phyloP scores from a whole-genome alignment of 139 green algal genomes.

The Chlorella sp. region DNA sequence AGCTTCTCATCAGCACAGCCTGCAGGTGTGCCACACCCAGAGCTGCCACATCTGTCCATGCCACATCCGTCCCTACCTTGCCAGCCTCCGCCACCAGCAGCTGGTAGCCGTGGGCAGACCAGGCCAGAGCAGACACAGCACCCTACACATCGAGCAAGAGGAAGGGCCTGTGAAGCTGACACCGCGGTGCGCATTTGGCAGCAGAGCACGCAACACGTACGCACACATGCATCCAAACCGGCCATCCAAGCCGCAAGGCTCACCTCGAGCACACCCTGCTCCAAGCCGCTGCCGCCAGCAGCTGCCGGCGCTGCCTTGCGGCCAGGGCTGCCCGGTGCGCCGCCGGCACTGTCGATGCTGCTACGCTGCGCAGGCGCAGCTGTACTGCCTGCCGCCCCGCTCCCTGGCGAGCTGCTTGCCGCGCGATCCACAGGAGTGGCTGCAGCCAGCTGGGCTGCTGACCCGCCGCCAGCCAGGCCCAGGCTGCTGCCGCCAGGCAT shows the following conservation, averaged over 20 bases:
- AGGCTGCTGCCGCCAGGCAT: not conserved
- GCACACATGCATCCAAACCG: not conserved
- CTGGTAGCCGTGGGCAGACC: conserved; percentile 66
- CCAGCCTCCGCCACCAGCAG: conserved; percentile 60
- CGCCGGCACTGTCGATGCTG: not conserved
- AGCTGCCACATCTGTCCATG: no score
- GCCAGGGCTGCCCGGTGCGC: not conserved
- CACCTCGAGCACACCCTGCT: conserved; percentile 27
- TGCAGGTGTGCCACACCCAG: no score
- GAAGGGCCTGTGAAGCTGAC: not conserved
- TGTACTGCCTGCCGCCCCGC: not conserved
- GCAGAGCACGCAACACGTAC: not conserved
- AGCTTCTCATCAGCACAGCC: no score
- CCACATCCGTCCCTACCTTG: no score
- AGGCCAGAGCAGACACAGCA: conserved; percentile 61
- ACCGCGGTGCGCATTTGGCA: not conserved
- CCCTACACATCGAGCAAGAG: conserved; percentile 47
- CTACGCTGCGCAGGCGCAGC: not conserved
- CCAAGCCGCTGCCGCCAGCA: not conserved
- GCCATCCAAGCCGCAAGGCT: not conserved
- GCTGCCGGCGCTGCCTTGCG: not conserved
- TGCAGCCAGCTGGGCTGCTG: not conserved
- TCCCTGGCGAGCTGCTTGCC: not conserved
- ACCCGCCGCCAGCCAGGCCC: not conserved
- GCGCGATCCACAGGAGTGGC: not conserved